Evolutionary conservation across 1,284 basidiomycete genomes (phyloP), one percentile per base, ranked within the genome.

Genomic region (Trichosporon sp.): DNA sequence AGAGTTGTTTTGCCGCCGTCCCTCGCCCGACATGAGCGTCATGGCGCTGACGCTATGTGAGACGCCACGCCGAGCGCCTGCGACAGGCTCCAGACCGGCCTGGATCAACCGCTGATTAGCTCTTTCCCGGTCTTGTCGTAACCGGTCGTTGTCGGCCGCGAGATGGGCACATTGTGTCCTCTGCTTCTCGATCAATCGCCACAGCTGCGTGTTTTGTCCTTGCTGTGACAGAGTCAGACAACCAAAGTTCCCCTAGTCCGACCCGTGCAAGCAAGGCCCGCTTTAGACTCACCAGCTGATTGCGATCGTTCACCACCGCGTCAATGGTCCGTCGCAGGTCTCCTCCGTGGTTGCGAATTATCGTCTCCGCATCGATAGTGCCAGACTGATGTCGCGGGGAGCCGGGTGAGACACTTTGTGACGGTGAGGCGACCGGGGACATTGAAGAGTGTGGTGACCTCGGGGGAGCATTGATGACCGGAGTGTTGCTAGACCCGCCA

Each of bases 121-220:
- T 57, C 71, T 76, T 72, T 92, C 91, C n/a, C 91, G 85, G 74
- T 93, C 91, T 21, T 82, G 82, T 16, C 91, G 84, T 60, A 94
- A 85, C 52, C 92, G 86, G 68, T 93, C 91, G 49, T 77, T 78
- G 63, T 77, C 76, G 1, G 73, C 68, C 72, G 67, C 71, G 13
- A 80, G 65, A 44, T 70, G 65, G 4, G 74, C 69, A 58, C 71
- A 71, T 66, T 80, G 76, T 3, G 71, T 62, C 27, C 76, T 71
- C 64, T 92, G 90, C 77, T 92, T 92, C 83, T 94, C 92, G 76
- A 95, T 88, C 66, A 94, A 84, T 78, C 92, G 93, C 92, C 92
- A 94, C 31, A 94, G 85, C 79, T 93, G 91, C 6, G 87, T 82
- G 77, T 95, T 95, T 81, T 95, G 92, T 9, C 86, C 80, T 36